Percentiles rank a stretch among this genome's conserved stretches.
phyloP scores from a whole-genome alignment of 768 basidiomycete species.

The Lactarius akahatsu region DNA sequence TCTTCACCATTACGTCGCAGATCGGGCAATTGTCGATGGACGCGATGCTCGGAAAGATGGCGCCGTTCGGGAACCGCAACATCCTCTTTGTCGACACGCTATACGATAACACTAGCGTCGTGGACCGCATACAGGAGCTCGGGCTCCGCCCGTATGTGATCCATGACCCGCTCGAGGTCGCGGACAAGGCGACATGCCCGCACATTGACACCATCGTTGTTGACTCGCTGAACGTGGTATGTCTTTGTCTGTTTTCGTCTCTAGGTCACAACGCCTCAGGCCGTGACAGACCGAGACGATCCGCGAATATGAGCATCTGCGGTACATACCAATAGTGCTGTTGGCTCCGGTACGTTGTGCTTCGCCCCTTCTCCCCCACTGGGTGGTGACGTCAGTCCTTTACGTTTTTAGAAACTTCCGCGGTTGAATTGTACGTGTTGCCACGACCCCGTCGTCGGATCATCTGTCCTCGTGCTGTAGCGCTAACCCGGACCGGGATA shows the following conservation, averaged over 20 bases:
- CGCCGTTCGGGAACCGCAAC: conserved; percentile 81
- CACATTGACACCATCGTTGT: conserved; percentile 96
- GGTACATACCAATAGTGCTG: conserved; percentile 95
- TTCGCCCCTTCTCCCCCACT: background rate
- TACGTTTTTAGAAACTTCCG: conserved; percentile 49
- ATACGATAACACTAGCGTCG: conserved; percentile 70
- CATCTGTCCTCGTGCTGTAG: conserved; percentile 31
- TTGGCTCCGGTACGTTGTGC: conserved; percentile 58
- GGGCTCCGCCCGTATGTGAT: conserved; percentile 75
- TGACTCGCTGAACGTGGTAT: conserved; percentile 80
- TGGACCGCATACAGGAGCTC: conserved; percentile 72
- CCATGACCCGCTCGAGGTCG: conserved; percentile 76
- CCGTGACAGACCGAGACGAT: conserved; percentile 74
- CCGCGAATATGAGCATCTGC: conserved; percentile 88
- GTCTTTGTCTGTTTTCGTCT: conserved; percentile 36
- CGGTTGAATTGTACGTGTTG: conserved; percentile 64
- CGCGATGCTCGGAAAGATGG: conserved; percentile 71
- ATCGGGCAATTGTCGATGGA: conserved; percentile 76
- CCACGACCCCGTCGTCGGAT: background rate
- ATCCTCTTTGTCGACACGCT: conserved; percentile 92
- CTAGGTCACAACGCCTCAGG: conserved; percentile 4
- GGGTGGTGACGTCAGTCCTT: conserved; percentile 9
- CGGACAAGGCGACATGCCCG: conserved; percentile 76
- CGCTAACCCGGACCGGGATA: conserved; percentile 33
- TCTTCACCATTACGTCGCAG: conserved; percentile 92